phyloP scores from a whole-genome alignment of 768 basidiomycete species.

The Leucosporidium creatinivorum region DNA sequence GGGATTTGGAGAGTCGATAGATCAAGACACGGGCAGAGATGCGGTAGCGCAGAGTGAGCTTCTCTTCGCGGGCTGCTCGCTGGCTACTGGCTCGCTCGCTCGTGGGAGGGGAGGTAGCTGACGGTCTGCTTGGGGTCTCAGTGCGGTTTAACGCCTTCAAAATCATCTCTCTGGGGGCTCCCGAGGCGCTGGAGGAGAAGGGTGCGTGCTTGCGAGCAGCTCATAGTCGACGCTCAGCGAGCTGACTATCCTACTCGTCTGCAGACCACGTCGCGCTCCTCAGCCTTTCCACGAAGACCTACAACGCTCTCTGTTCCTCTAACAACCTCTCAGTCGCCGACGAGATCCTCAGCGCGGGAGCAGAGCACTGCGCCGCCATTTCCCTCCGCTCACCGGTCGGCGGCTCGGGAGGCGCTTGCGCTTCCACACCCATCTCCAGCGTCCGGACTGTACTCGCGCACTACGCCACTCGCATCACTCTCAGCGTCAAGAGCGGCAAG shows the following conservation, averaged over 20 bases:
- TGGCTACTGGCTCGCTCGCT: too few relatives aligned
- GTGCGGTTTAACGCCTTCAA: conserved; percentile 1
- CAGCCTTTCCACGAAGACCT: conserved; percentile 4
- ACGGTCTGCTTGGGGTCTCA: neutral
- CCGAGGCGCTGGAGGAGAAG: neutral
- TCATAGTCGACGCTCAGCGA: too few relatives aligned
- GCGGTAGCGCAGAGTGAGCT: conserved; percentile 3
- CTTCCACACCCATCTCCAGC: neutral
- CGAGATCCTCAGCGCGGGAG: neutral
- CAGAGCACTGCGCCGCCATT: neutral
- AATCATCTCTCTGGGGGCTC: conserved; percentile 6
- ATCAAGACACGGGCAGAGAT: neutral
- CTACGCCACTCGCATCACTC: conserved; percentile 7
- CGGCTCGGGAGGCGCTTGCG: neutral
- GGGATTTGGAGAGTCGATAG: neutral
- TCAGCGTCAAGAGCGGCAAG: neutral
- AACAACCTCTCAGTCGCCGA: neutral
- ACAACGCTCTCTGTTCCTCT: neutral
- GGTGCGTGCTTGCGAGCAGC: neutral
- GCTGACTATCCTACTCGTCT: too few relatives aligned
- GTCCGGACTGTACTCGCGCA: conserved; percentile 2
- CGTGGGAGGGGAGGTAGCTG: too few relatives aligned
- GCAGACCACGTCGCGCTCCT: conserved; percentile 7
- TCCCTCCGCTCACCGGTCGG: neutral
- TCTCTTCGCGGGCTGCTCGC: too few relatives aligned